These are phyloP conservation scores for Vanrija sp. DNA, from an alignment of 1,284 basidiomycete species.

Conservation along the genomic window DNA sequence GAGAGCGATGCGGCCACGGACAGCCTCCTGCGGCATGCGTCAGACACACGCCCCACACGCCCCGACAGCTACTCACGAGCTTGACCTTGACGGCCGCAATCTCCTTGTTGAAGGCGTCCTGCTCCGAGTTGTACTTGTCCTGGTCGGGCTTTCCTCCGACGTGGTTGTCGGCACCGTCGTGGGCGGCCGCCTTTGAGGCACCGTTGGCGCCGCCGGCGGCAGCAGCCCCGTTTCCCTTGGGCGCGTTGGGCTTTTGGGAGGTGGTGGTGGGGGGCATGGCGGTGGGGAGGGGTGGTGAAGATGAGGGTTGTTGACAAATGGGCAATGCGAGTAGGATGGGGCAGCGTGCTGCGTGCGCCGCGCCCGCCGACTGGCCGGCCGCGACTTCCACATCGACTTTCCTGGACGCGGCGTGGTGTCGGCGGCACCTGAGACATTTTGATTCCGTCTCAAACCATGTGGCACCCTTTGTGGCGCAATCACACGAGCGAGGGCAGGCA, in stretches of 20 bases:
- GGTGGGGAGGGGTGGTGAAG: background rate
- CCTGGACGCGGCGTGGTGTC: background rate
- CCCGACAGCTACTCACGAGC: slow-evolving; percentile 58
- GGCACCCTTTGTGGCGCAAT: too few relatives aligned
- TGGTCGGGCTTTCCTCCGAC: slow-evolving; percentile 70
- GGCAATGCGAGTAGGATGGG: background rate
- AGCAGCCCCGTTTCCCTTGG: slow-evolving; percentile 17
- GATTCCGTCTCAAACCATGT: background rate
- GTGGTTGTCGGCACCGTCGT: slow-evolving; percentile 50
- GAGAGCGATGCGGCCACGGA: slow-evolving; percentile 73
- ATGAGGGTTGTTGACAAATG: slow-evolving; percentile 1
- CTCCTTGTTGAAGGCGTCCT: slow-evolving; percentile 72
- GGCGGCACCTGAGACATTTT: too few relatives aligned
- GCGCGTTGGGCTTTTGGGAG: slow-evolving; percentile 37
- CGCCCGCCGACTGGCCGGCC: background rate
- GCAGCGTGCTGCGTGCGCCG: background rate
- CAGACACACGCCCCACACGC: background rate
- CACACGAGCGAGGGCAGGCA: too few relatives aligned
- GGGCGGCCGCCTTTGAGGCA: slow-evolving; percentile 6
- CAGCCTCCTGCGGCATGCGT: slow-evolving; percentile 56
- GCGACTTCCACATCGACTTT: background rate
- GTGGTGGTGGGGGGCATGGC: slow-evolving; percentile 47
- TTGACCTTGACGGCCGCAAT: slow-evolving; percentile 76
- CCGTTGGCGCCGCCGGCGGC: slow-evolving; percentile 19
- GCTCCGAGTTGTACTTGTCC: slow-evolving; percentile 71